Conservation (phyloP, 2,329 filamentous ascomycete species). For the Trichoderma endophyticum region DNA sequence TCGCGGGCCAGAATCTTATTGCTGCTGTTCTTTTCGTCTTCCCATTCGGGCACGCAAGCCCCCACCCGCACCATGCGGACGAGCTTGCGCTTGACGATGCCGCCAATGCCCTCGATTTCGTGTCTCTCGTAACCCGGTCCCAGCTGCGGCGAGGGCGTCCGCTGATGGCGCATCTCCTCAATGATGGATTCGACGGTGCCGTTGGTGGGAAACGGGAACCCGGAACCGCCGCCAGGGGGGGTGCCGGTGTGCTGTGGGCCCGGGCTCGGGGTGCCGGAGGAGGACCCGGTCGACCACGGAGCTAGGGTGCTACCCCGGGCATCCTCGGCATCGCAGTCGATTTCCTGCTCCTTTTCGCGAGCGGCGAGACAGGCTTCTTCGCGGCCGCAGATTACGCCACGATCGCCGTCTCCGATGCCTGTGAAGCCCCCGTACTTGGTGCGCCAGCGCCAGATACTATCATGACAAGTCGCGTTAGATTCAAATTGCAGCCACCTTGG, state of each 20-base stretch:
- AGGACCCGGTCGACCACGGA: constrained; percentile 24
- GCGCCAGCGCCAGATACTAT: constrained; percentile 82
- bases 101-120: constrained; percentile 88
- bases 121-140: constrained; percentile 77
- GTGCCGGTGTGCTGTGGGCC: constrained; percentile 21
- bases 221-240: constrained; percentile 22
- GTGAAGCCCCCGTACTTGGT: constrained; percentile 79
- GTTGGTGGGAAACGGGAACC: constrained; percentile 20
- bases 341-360: constrained; percentile 75
- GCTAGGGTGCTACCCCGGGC: constrained; percentile 45
- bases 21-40: constrained; percentile 62
- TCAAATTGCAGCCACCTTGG: neutral
- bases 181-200: constrained; percentile 28
- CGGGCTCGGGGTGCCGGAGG: constrained; percentile 17
- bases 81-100: constrained; percentile 82
- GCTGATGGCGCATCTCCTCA: constrained; percentile 33
- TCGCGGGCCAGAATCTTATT: constrained; percentile 68
- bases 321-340: constrained; percentile 80
- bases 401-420: constrained; percentile 82
- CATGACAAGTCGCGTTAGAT: neutral
- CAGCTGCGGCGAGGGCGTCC: constrained; percentile 50
- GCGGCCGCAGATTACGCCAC: constrained; percentile 85
- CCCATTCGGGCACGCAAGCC: constrained; percentile 79
- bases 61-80: constrained; percentile 79
- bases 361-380: constrained; percentile 72